Evolutionary conservation across 306 rosid genomes (phyloP), one percentile per base, ranked within the genome.

Genomic region (Mucuna pruriens): DNA sequence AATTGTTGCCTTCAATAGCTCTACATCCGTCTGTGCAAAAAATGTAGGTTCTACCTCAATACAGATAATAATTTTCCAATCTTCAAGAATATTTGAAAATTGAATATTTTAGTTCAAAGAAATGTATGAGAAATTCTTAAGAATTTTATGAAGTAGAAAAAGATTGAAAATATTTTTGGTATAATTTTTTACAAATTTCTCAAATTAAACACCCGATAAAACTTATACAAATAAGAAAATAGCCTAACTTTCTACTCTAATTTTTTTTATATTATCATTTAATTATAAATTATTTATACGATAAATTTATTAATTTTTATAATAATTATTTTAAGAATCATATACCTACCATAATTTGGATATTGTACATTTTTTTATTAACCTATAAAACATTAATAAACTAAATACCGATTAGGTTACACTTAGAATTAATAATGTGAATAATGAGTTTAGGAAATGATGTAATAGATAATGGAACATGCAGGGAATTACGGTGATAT

Each of bases 401-500:
- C n/a, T n/a, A n/a, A n/a, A n/a, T n/a, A n/a, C n/a, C n/a, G n/a
- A n/a, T n/a, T n/a, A n/a, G n/a, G n/a, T n/a, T n/a, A n/a, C n/a
- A n/a, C n/a, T n/a, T n/a, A n/a, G n/a, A n/a, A n/a, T n/a, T n/a
- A n/a, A n/a, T n/a, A n/a, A n/a, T n/a, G n/a, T n/a, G n/a, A n/a
- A n/a, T n/a, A n/a, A n/a, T n/a, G n/a, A n/a, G 20, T 65, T 71
- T 46, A 20, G 45, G 58, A 45, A 54, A 62, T 79, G 40, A 75
- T 60, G 23, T 40, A n/a, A 29, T 75, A 26, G 36, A 34, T 26
- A n/a, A 29, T 42, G 71, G 52, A 49, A 57, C 15, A 78, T 81
- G 79, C 89, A 94, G 99, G 98, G 97, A 74, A 87, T 93, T 19
- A 91, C 88, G 1, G 96, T 95, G 52, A 89, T 93, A 77, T 85